Base-by-base conservation (phyloP, 129 eudicot genomes). In the Tagetes patula region DNA sequence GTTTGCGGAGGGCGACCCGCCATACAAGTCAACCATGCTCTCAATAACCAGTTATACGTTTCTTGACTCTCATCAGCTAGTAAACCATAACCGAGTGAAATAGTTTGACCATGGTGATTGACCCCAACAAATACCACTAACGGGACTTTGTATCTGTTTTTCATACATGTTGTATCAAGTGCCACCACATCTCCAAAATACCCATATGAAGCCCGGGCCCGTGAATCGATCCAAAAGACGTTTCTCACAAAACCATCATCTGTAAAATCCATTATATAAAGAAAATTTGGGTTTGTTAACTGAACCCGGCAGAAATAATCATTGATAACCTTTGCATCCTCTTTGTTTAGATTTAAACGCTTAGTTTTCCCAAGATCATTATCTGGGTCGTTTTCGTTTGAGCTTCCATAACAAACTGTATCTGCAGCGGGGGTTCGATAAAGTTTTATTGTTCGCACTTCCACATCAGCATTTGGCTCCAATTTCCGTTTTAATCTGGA, bases 11-110 rank as follows among this genome's bases (percentile, higher is more conserved):
- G 91, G 2, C 88, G 91, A 7, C 97, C 97, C 8, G 77, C 75
- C 96, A 86, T 88, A 73, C 96, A 92, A 39, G 97, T 85, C 60
- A 88, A 82, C 96, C 97, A 88, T 39, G 92, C 70, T 67, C 97
- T 83, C 72, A 91, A 80, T 48, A 91, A 70, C 97, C 97, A 91
- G 48, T 75, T 54, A 78, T 86, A 88, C 2, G 92, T 81, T 80
- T 88, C 92, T 40, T 80, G 77, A 60, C 84, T 80, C 81, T 86
- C 88, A 33, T 88, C 97, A n/a, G 80, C 92, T 50, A 91, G 85
- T 48, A 91, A 75, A 60, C 77, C 87, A 53, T 88, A 91, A 34
- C 96, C 97, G 36, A 91, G 79, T 70, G 85, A 69, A 45, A 86
- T 73, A 59, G 97, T 80, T 42, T 85, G 83, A 10, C 91, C 84